Percentiles rank a stretch among this genome's conserved stretches.
phyloP scores from a whole-genome alignment of 1,139 yeast genomes.

The Geotrichum australiense region DNA sequence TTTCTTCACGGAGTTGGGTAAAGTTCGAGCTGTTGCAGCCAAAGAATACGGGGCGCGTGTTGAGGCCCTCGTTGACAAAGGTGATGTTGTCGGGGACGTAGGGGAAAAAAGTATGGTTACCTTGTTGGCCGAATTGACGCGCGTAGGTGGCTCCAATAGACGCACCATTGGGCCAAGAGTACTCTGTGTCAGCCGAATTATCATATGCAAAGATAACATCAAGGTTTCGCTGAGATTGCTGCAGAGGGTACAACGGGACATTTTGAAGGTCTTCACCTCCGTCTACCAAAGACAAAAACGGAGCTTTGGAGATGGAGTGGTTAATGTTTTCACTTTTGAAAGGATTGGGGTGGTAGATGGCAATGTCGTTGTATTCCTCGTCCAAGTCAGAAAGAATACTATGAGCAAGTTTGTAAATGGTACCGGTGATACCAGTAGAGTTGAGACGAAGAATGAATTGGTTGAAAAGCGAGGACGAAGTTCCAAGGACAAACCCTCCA shows the following conservation, averaged over 20 bases:
- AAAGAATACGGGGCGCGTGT: slow-evolving; percentile 34
- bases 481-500: slow-evolving; percentile 69
- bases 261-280: slow-evolving; percentile 85
- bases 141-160: slow-evolving; percentile 51
- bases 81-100: slow-evolving; percentile 74
- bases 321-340: slow-evolving; percentile 38
- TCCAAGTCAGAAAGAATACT: slow-evolving; percentile 28
- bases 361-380: slow-evolving; percentile 49
- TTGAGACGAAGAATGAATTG: slow-evolving; percentile 57
- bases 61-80: slow-evolving; percentile 42
- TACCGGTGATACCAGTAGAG: slow-evolving; percentile 44
- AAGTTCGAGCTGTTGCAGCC: slow-evolving; percentile 17
- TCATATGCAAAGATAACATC: slow-evolving; percentile 82
- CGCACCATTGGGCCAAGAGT: slow-evolving; percentile 66
- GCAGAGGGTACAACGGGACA: slow-evolving; percentile 69
- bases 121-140: slow-evolving; percentile 41
- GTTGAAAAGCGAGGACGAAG: slow-evolving; percentile 74
- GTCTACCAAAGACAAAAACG: slow-evolving; percentile 62
- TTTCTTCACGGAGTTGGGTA: slow-evolving; percentile 21
- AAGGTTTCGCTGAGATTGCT: slow-evolving; percentile 62
- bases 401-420: slow-evolving; percentile 40
- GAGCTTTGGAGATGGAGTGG: slow-evolving; percentile 30
- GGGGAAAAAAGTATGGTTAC: slow-evolving; percentile 55
- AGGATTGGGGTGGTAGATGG: slow-evolving; percentile 71
- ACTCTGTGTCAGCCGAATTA: slow-evolving; percentile 69